Evolutionary conservation across 1,139 yeast species (phyloP), one percentile per base, ranked within the genome.

Genomic region (Hansenula anomala): DNA sequence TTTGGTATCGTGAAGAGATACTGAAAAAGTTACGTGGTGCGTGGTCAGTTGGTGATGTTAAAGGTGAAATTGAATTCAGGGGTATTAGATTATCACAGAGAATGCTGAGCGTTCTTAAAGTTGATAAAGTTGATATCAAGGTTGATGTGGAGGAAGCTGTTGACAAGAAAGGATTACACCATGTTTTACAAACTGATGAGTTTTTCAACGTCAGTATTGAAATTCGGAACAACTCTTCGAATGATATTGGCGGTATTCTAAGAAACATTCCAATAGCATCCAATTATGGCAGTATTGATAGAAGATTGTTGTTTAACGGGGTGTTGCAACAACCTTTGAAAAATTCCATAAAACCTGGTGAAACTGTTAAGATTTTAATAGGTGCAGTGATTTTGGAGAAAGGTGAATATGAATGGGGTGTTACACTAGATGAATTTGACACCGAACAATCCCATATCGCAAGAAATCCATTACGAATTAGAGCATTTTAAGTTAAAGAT

Each of bases 391-490:
- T 83, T 16, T 61, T 87, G 37, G 85, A 80, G 38, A 69, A 71
- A 31, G 96, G 95, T 2, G 83, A 78, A 40, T 85, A 79, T 54
- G 90, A 83, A 56, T 84, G 95, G 88, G 86, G 89, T 0, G 73
- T 79, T 0, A 61, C 84, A 3, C 67, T 85, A 46, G 95, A 86
- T 45, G 72, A 70, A 23, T 43, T 56, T 17, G 57, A 52, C 31
- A 44, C 33, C 6, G 59, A 53, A 6, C 44, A 49, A 14, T 64
- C 61, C 36, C 59, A 60, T 36, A 51, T 56, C 11, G 63, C 63
- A 39, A 48, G 64, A 29, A 56, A 48, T 16, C 67, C 69, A 24
- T 41, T 65, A 31, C 57, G 56, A 36, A 52, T 64, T 12, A 57
- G 13, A 23, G 25, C 25, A 23, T 23, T 6, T 25, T 25, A 28